A percentile compares a stretch with the other conserved stretches of the same genome.
These are phyloP conservation scores for Myxozyma mucilagina DNA, from an alignment of 805 yeast genomes.

Conservation along the genomic window DNA sequence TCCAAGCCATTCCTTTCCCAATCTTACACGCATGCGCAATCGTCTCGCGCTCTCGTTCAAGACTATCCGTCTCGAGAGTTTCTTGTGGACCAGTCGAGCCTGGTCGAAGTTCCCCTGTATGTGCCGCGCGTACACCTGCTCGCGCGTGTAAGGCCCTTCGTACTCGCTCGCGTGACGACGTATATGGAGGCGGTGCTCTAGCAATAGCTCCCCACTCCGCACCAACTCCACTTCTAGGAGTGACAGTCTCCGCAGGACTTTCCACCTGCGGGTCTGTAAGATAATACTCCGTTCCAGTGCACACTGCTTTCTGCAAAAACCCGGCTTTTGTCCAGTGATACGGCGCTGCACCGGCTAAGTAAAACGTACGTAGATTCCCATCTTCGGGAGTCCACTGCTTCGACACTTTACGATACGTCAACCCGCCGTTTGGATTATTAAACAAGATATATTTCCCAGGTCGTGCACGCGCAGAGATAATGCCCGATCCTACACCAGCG, in stretches of 20 bases:
- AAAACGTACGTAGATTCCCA: slow-evolving; percentile 25
- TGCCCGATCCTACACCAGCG: slow-evolving; percentile 26
- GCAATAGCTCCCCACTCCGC: slow-evolving; percentile 2
- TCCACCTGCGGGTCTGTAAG: slow-evolving; percentile 24
- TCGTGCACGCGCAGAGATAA: slow-evolving; percentile 27
- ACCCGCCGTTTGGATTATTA: slow-evolving; percentile 27
- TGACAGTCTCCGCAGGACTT: slow-evolving; percentile 18
- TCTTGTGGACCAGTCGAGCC: background rate
- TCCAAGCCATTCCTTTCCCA: slow-evolving; percentile 24
- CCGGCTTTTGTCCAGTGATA: slow-evolving; percentile 29
- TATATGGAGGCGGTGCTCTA: slow-evolving; percentile 1
- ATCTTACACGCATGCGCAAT: slow-evolving; percentile 25
- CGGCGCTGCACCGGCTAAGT: slow-evolving; percentile 24
- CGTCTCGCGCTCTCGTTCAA: slow-evolving; percentile 7
- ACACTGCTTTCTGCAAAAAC: slow-evolving; percentile 10
- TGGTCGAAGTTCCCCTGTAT: background rate
- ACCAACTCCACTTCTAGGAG: slow-evolving; percentile 3
- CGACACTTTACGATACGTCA: slow-evolving; percentile 31
- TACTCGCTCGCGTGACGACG: background rate
- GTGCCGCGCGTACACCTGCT: background rate
- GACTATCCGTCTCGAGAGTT: background rate
- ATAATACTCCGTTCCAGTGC: slow-evolving; percentile 13
- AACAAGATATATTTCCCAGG: slow-evolving; percentile 30
- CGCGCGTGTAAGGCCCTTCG: background rate
- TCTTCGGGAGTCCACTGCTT: slow-evolving; percentile 28